Base-by-base conservation (phyloP, 805 yeast species). In the Wickerhamiella lipophila region DNA sequence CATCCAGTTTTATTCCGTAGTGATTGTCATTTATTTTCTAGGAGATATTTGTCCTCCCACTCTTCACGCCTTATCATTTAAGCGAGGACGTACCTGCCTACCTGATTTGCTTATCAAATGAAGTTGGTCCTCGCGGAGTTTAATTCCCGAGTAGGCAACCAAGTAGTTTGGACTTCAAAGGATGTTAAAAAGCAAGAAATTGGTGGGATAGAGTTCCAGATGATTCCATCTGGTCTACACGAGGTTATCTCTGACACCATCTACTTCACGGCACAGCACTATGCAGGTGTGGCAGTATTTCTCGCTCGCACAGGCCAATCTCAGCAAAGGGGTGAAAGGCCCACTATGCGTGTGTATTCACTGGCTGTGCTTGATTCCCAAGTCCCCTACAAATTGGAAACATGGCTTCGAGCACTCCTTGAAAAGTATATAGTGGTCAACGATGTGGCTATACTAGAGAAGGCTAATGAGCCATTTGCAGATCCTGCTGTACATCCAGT, bases 161-260 rank as follows among this genome's bases (percentile, higher is more conserved):
- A 67, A 45, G 53, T 73, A 32, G 68, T 65, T 47, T 74, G 78
- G 78, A 62, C 65, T 51, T 58, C 62, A 42, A 47, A 55, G 47
- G 53, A 51, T 3, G 56, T 47, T 2, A 48, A 55, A 21, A 23
- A 22, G 18, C 47, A 53, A 2, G 13, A 68, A 0, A 56, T 76
- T 22, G 61, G 68, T 26, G 72, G 73, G 11, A 58, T 80, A 3
- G 87, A 81, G 61, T 80, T 72, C 63, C 75, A 77, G 54, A 68
- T 79, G n/a, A 63, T 81, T 40, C 87, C 87, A 0, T 77, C 84
- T 0, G 86, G 88, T 1, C 65, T 79, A 2, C 87, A 81, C 57
- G 69, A 74, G 12, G 67, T 68, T 2, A 60, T 61, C 18, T 50
- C 56, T 12, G 87, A 81, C 57, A 72, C 75, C 1, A 68, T 80